Evolutionary conservation across 176 grass and related monocot genomes (phyloP).

Genomic region (Poa annua): DNA sequence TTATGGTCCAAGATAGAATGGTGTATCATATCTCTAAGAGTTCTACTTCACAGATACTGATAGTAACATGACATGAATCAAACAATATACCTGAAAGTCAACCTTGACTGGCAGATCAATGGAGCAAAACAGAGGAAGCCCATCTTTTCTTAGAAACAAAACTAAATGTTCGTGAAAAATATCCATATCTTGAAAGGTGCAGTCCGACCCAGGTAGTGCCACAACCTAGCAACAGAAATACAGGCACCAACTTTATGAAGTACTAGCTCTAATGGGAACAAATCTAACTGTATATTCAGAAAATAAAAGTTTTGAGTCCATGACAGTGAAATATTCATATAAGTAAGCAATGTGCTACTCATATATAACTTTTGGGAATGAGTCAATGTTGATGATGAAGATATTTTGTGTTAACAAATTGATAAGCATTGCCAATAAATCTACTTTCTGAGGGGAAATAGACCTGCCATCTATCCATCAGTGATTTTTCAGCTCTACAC

Average conservation of each 20-base stretch:
- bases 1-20: conserved; percentile 21
- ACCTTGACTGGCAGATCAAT: conserved; percentile 69
- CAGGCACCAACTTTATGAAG: neutral
- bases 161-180: conserved; percentile 86
- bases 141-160: conserved; percentile 74
- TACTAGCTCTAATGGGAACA: neutral
- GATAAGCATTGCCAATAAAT: conserved; percentile 1
- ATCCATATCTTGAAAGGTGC: conserved; percentile 84
- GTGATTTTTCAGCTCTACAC: conserved; percentile 74
- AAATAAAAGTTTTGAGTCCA: neutral
- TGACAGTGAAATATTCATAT: conserved; percentile 4
- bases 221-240: conserved; percentile 64
- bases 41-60: conserved; percentile 39
- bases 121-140: conserved; percentile 76
- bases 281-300: neutral
- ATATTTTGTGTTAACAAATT: conserved; percentile 11
- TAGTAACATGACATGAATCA: neutral
- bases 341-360: neutral
- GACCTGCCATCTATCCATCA: conserved; percentile 83
- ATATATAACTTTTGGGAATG: neutral
- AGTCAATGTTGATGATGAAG: conserved; percentile 1
- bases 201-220: conserved; percentile 60
- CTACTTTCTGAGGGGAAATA: conserved; percentile 24
- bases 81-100: conserved; percentile 66
- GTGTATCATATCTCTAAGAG: neutral